Evolutionary conservation across 2,329 filamentous ascomycete genomes (phyloP).

Genomic region (Thielaviopsis cerberus): DNA sequence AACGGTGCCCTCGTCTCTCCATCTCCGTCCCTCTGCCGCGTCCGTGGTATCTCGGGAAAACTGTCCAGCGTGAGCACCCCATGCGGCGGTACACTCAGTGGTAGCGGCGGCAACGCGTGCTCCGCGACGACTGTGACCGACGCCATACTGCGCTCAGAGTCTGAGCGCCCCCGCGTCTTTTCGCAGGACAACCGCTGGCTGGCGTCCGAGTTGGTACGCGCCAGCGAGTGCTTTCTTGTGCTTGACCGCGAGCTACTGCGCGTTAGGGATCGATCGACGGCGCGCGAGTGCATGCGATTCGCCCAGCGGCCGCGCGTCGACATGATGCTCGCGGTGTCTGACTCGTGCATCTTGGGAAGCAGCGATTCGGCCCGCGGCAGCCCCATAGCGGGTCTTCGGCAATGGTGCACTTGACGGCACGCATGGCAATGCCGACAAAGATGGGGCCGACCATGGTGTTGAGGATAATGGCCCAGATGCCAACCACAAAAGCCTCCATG

Average conservation of each 20-base stretch:
- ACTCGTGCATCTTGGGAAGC: not conserved
- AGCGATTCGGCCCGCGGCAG: constrained; percentile 1
- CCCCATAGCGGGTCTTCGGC: constrained; percentile 8
- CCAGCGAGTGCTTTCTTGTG: not conserved
- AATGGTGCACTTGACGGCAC: not conserved
- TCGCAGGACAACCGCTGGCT: too few relatives aligned
- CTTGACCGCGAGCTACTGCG: not conserved
- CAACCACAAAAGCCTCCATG: constrained; percentile 32
- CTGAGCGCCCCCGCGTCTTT: not conserved
- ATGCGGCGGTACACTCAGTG: not conserved
- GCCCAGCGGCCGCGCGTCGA: constrained; percentile 4
- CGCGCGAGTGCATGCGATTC: constrained; percentile 8
- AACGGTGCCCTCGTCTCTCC: not conserved
- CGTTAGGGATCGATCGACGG: constrained; percentile 2
- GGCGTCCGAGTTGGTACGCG: not conserved
- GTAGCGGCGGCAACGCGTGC: not conserved
- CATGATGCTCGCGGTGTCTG: constrained; percentile 3
- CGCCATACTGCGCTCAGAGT: not conserved
- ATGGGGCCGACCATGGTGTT: constrained; percentile 37
- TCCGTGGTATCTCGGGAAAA: not conserved
- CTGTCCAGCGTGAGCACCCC: not conserved
- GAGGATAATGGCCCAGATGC: constrained; percentile 37
- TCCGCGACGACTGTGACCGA: not conserved
- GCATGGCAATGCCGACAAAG: constrained; percentile 29
- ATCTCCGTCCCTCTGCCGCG: too few relatives aligned